These are phyloP conservation scores for Trichoderma hamatum DNA, from an alignment of 2,329 filamentous ascomycete species.

Conservation along the genomic window DNA sequence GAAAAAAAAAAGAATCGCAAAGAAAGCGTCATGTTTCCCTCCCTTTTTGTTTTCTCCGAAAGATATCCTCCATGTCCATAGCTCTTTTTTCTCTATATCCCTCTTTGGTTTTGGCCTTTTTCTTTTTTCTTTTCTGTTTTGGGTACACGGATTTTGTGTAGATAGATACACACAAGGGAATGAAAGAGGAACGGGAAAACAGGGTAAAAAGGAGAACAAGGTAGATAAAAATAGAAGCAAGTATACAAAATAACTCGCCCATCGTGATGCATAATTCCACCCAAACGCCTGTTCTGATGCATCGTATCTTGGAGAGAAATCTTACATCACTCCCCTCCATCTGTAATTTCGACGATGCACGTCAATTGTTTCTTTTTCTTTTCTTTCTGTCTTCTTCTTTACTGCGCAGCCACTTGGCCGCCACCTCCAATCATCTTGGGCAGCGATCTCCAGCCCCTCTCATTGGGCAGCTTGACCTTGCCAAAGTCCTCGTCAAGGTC, in stretches of 20 bases:
- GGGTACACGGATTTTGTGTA: slow-evolving; percentile 15
- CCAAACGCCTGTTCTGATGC: slow-evolving; percentile 31
- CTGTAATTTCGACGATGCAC: slow-evolving; percentile 9
- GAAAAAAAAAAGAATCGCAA: not conserved
- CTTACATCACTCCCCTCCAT: slow-evolving; percentile 8
- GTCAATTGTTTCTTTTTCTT: not conserved
- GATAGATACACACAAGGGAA: slow-evolving; percentile 19
- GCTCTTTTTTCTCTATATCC: slow-evolving; percentile 12
- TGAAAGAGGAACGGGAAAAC: not conserved
- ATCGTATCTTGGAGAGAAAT: slow-evolving; percentile 28
- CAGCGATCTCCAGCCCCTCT: slow-evolving; percentile 56
- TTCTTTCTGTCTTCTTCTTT: not conserved
- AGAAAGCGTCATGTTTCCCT: not conserved
- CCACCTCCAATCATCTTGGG: slow-evolving; percentile 53
- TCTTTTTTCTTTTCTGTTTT: not conserved
- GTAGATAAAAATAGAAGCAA: slow-evolving; percentile 23
- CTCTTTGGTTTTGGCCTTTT: not conserved
- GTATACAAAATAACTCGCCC: slow-evolving; percentile 25
- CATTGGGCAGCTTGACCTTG: slow-evolving; percentile 63
- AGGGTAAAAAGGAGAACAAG: slow-evolving; percentile 9
- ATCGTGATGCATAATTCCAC: slow-evolving; percentile 19
- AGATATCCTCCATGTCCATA: slow-evolving; percentile 10
- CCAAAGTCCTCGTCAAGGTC: slow-evolving; percentile 95
- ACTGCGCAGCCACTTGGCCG: slow-evolving; percentile 29
- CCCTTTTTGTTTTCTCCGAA: not conserved